Conservation (phyloP, 352 stramenopile genomes). For the Pythium sp. region DNA sequence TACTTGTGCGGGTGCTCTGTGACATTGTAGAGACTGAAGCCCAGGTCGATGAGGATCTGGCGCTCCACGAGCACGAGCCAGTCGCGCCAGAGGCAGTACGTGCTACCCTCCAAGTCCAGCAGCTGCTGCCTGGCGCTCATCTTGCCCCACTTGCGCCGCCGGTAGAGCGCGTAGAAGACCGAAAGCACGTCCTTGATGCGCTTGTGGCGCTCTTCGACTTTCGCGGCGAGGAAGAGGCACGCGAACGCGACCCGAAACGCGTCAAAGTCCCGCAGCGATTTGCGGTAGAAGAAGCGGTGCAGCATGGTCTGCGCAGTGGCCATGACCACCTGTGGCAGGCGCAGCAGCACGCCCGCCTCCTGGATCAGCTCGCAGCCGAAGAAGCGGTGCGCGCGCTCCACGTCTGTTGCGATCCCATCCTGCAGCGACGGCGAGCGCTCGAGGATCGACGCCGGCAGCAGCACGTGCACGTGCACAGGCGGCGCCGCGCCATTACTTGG, state of each 20-base stretch:
- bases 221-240: slow-evolving; percentile 87
- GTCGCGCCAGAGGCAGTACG: slow-evolving; percentile 71
- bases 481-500: not conserved
- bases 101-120: slow-evolving; percentile 57
- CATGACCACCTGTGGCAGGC: slow-evolving; percentile 88
- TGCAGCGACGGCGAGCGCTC: slow-evolving; percentile 43
- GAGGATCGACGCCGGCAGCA: slow-evolving; percentile 44
- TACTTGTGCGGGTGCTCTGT: slow-evolving; percentile 93
- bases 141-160: slow-evolving; percentile 57
- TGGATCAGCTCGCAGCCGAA: slow-evolving; percentile 91
- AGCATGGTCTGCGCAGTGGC: slow-evolving; percentile 89
- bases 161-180: slow-evolving; percentile 88
- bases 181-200: slow-evolving; percentile 79
- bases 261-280: slow-evolving; percentile 85
- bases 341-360: slow-evolving; percentile 83
- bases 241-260: slow-evolving; percentile 87
- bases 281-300: slow-evolving; percentile 89
- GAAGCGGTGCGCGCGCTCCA: slow-evolving; percentile 65
- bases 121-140: slow-evolving; percentile 54
- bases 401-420: slow-evolving; percentile 31
- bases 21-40: slow-evolving; percentile 91
- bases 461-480: slow-evolving; percentile 30
- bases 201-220: slow-evolving; percentile 87
- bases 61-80: slow-evolving; percentile 88
- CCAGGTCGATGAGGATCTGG: slow-evolving; percentile 90